Evolutionary conservation across 257 asterid genomes (phyloP).

Genomic region (Prunella vulgaris): DNA sequence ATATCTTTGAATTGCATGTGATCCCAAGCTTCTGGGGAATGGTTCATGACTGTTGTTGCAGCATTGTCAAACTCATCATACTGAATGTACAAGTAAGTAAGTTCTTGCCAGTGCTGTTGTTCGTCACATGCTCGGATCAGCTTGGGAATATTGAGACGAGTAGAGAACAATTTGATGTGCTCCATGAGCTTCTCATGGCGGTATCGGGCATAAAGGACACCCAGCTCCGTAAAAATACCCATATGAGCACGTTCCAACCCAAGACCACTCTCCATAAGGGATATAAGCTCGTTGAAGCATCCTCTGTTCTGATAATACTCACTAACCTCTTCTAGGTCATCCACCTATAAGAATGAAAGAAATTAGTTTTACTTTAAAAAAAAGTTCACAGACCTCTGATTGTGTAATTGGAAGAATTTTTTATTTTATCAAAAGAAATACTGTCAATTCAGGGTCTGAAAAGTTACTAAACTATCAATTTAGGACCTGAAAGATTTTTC

Average conservation of each 20-base stretch:
- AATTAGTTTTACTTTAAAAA: not conserved
- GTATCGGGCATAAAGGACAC: conserved; percentile 97
- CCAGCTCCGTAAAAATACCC: conserved; percentile 99
- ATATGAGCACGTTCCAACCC: conserved; percentile 99
- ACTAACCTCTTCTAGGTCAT: conserved; percentile 98
- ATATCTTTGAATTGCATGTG: conserved; percentile 99
- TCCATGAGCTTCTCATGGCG: conserved; percentile 99
- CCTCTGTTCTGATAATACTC: conserved; percentile 97
- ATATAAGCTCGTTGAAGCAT: conserved; percentile 94
- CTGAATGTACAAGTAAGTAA: conserved; percentile 85
- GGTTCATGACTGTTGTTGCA: conserved; percentile 99
- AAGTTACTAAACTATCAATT: no score
- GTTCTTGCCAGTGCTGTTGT: conserved; percentile 99
- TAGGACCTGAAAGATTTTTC: no score
- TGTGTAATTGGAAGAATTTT: not conserved
- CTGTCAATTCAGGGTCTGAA: not conserved
- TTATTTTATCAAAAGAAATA: not conserved
- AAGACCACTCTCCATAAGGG: conserved; percentile 99
- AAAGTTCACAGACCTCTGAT: not conserved
- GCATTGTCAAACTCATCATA: conserved; percentile 99
- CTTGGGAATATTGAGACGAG: conserved; percentile 98
- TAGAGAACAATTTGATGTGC: conserved; percentile 91
- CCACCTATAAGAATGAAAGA: conserved; percentile 57
- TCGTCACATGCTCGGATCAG: conserved; percentile 99
- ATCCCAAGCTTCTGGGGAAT: conserved; percentile 99